These are phyloP conservation scores for Coemansia sp. DNA, from an alignment of 192 early-diverging fungal species.

Conservation along the genomic window DNA sequence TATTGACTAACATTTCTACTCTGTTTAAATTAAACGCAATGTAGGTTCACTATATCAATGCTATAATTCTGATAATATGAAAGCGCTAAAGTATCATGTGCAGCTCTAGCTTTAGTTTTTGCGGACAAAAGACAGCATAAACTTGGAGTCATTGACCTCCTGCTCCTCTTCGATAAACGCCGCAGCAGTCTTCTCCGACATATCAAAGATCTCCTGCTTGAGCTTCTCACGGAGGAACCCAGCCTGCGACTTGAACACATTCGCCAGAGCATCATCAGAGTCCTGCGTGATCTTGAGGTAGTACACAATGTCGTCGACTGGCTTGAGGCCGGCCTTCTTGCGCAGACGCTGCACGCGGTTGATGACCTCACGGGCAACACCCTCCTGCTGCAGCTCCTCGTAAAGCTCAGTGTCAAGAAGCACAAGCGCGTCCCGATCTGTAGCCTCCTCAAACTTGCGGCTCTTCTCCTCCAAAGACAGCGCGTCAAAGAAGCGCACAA, in stretches of 20 bases:
- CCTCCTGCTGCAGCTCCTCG: slow-evolving; percentile 81
- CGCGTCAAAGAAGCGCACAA: slow-evolving; percentile 81
- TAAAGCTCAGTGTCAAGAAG: slow-evolving; percentile 84
- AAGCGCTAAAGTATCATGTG: background rate
- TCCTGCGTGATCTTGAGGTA: slow-evolving; percentile 77
- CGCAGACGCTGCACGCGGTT: slow-evolving; percentile 95
- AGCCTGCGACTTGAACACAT: slow-evolving; percentile 67
- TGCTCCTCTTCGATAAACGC: slow-evolving; percentile 79
- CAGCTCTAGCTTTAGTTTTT: background rate
- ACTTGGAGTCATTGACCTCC: slow-evolving; percentile 70
- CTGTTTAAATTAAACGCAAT: too few relatives aligned
- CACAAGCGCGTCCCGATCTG: slow-evolving; percentile 79
- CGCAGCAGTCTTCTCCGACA: slow-evolving; percentile 31
- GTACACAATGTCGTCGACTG: slow-evolving; percentile 85
- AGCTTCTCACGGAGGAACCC: slow-evolving; percentile 70
- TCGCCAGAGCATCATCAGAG: slow-evolving; percentile 62
- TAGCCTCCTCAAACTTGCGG: slow-evolving; percentile 71
- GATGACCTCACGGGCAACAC: slow-evolving; percentile 89
- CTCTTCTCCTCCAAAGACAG: slow-evolving; percentile 36
- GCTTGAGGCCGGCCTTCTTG: slow-evolving; percentile 90
- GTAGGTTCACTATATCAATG: too few relatives aligned
- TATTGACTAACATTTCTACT: too few relatives aligned
- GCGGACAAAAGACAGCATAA: slow-evolving; percentile 64
- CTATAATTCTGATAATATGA: background rate
- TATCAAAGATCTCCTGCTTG: slow-evolving; percentile 63